These are phyloP conservation scores for Cyclotella sp. DNA, from an alignment of 108 stramenopile genomes.

Conservation along the genomic window DNA sequence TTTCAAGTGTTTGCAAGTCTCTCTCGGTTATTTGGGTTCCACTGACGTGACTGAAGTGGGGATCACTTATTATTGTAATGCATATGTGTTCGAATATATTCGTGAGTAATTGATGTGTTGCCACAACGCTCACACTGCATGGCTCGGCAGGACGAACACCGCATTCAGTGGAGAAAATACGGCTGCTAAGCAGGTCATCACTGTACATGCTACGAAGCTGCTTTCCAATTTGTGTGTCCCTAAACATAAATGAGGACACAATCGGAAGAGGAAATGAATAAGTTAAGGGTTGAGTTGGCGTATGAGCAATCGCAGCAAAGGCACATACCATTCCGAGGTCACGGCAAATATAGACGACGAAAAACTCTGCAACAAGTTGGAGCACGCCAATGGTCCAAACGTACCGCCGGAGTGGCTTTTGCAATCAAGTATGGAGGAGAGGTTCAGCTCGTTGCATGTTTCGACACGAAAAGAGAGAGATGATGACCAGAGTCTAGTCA, in stretches of 20 bases:
- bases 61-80: slow-evolving; percentile 48
- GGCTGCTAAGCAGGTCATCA: slow-evolving; percentile 46
- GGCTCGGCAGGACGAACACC: slow-evolving; percentile 63
- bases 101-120: slow-evolving; percentile 58
- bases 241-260: not conserved
- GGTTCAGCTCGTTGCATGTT: too few species aligned
- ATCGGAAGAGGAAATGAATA: not conserved
- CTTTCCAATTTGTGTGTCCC: slow-evolving; percentile 62
- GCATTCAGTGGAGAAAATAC: slow-evolving; percentile 55
- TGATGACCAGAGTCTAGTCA: not conserved
- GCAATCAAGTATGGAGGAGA: too few species aligned
- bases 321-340: slow-evolving; percentile 43
- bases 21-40: slow-evolving; percentile 47
- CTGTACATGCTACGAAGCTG: slow-evolving; percentile 56
- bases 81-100: slow-evolving; percentile 57
- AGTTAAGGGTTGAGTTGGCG: not conserved
- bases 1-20: slow-evolving; percentile 51
- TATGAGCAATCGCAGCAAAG: not conserved
- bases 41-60: slow-evolving; percentile 41
- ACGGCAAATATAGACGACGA: slow-evolving; percentile 56
- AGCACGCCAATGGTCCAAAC: slow-evolving; percentile 53
- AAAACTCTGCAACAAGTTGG: slow-evolving; percentile 54
- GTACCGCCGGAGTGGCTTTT: slow-evolving; percentile 51
- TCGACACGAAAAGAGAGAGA: not conserved
- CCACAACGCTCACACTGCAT: slow-evolving; percentile 54